Percentiles rank a stretch among this genome's conserved stretches.
Conservation (phyloP, 768 basidiomycete species). For the Termitomyces sp. region DNA sequence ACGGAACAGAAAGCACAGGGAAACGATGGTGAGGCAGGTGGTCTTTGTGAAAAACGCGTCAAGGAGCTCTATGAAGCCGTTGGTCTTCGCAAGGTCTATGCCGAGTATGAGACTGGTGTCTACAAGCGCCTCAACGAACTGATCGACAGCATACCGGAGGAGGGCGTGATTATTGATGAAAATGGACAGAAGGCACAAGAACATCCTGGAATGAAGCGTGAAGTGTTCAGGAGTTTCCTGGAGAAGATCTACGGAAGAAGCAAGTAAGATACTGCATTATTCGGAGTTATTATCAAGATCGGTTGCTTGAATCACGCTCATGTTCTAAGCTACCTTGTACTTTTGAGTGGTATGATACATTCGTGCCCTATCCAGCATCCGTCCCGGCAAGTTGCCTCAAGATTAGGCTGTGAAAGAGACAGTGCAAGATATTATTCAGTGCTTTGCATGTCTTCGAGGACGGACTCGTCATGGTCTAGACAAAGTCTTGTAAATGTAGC, state of each 20-base stretch:
- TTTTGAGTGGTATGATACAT: too few species aligned
- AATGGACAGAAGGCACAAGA: conserved; percentile 22
- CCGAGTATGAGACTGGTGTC: conserved; percentile 71
- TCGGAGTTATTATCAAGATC: background rate
- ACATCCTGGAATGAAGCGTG: conserved; percentile 41
- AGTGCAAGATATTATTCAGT: too few species aligned
- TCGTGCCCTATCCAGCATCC: too few species aligned
- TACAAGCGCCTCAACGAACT: conserved; percentile 63
- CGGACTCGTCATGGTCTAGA: conserved; percentile 54
- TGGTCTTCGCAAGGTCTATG: conserved; percentile 64
- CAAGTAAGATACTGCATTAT: conserved; percentile 32
- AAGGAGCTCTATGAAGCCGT: conserved; percentile 67
- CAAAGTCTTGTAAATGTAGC: conserved; percentile 49
- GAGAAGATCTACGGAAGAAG: conserved; percentile 76
- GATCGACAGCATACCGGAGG: conserved; percentile 75
- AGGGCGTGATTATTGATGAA: conserved; percentile 22
- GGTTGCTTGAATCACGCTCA: background rate
- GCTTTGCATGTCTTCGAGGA: conserved; percentile 14
- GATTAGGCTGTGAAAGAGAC: too few species aligned
- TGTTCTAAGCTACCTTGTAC: too few species aligned
- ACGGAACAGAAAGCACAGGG: conserved; percentile 15
- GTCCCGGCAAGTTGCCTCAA: too few species aligned
- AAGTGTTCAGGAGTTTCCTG: conserved; percentile 84
- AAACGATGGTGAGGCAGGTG: conserved; percentile 36
- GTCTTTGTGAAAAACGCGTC: conserved; percentile 41